A percentile compares a stretch with the other conserved stretches of the same genome.
Evolutionary conservation across 805 yeast species (phyloP).

Genomic region (Cyberlindnera xylosilytica): DNA sequence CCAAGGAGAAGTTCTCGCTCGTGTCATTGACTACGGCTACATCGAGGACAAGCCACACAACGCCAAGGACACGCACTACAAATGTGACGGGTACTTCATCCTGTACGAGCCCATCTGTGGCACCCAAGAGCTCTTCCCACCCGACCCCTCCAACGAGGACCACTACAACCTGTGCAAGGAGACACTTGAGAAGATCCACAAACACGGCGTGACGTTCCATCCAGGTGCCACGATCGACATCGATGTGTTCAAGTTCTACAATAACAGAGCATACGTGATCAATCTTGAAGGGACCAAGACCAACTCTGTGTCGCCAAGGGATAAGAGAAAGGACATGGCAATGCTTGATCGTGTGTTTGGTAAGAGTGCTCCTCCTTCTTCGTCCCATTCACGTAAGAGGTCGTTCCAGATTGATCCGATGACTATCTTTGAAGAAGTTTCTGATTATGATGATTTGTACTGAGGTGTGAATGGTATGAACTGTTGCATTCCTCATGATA

Average conservation of each 20-base stretch:
- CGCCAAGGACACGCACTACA: conserved; percentile 19
- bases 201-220: conserved; percentile 20
- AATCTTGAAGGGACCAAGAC: conserved; percentile 22
- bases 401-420: too few species aligned
- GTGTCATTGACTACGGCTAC: conserved; percentile 26
- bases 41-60: conserved; percentile 26
- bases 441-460: too few species aligned
- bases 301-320: not conserved
- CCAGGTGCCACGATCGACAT: conserved; percentile 15
- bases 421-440: too few species aligned
- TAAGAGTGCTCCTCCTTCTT: not conserved
- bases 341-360: not conserved
- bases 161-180: conserved; percentile 19
- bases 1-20: conserved; percentile 25
- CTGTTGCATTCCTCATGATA: too few species aligned
- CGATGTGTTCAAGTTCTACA: conserved; percentile 20
- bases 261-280: conserved; percentile 20
- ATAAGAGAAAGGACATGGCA: not conserved
- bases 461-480: too few species aligned
- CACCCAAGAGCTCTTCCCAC: conserved; percentile 15
- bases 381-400: not conserved
- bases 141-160: conserved; percentile 9
- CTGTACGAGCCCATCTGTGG: conserved; percentile 23
- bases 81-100: conserved; percentile 27
- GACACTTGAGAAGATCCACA: conserved; percentile 20